These are phyloP conservation scores for Neurospora cerealis DNA, from an alignment of 495 filamentous ascomycete genomes.

Conservation along the genomic window DNA sequence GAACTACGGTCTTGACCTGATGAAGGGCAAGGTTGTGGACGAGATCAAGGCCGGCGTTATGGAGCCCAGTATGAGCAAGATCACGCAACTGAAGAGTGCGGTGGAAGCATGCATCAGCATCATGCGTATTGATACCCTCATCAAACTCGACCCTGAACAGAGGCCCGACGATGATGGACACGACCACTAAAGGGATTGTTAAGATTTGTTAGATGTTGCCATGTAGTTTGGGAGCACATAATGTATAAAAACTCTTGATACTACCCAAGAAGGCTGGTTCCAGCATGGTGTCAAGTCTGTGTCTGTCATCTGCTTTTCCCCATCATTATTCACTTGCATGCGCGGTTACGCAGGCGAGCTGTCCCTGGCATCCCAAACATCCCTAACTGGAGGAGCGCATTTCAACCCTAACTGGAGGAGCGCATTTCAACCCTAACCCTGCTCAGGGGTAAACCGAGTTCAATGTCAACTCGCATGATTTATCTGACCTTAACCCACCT, in stretches of 20 bases:
- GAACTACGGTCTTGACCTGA: conserved; percentile 92
- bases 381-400: neutral
- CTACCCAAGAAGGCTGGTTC: neutral
- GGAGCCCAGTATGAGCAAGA: conserved; percentile 97
- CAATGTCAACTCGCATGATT: neutral
- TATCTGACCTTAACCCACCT: neutral
- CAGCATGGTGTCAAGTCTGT: neutral
- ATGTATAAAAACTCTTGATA: neutral
- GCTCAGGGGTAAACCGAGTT: neutral
- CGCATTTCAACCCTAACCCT: neutral
- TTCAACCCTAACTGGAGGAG: neutral
- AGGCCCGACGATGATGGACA: conserved; percentile 68
- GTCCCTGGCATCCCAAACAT: neutral
- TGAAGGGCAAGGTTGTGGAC: conserved; percentile 84
- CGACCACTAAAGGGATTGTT: conserved; percentile 42
- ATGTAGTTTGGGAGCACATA: neutral
- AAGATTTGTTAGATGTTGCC: neutral
- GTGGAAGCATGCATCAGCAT: conserved; percentile 98
- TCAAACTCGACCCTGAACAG: conserved; percentile 92
- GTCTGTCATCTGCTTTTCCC: neutral
- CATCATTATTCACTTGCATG: neutral
- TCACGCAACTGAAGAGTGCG: conserved; percentile 95
- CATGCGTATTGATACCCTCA: conserved; percentile 99
- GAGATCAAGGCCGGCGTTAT: conserved; percentile 88
- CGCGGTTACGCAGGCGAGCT: neutral